phyloP scores from a whole-genome alignment of 176 grass and related monocot species.

The Musa acuminata region DNA sequence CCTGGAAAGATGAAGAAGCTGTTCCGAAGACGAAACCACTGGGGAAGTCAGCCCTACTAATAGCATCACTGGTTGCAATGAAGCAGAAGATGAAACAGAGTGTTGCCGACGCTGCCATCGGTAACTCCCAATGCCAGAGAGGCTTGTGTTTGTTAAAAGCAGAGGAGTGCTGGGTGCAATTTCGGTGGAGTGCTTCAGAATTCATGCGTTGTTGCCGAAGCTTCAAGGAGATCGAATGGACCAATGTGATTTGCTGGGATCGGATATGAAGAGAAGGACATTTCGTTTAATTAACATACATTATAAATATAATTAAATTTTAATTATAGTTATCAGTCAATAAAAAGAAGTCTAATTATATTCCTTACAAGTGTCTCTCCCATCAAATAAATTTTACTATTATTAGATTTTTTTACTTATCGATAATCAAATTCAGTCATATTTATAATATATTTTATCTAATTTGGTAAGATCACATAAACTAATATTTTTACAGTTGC shows the following conservation, averaged over 20 bases:
- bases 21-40: slow-evolving; percentile 81
- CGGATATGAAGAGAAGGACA: not conserved
- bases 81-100: slow-evolving; percentile 47
- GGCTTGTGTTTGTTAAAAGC: not conserved
- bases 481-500: no score
- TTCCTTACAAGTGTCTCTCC: no score
- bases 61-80: slow-evolving; percentile 30
- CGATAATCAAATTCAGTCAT: no score
- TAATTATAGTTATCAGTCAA: no score
- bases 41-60: slow-evolving; percentile 79
- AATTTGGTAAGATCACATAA: no score
- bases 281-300: not conserved
- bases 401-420: no score
- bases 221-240: not conserved
- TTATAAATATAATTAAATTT: no score
- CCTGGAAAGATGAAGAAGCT: slow-evolving; percentile 91
- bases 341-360: no score
- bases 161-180: not conserved
- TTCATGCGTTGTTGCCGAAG: not conserved
- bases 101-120: slow-evolving; percentile 39
- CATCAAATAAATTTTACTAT: no score
- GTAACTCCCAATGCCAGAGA: not conserved
- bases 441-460: no score
- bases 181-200: not conserved
- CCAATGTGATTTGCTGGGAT: no score